These are phyloP conservation scores for Phylloporus sp. DNA, from an alignment of 768 basidiomycete genomes.

Conservation along the genomic window DNA sequence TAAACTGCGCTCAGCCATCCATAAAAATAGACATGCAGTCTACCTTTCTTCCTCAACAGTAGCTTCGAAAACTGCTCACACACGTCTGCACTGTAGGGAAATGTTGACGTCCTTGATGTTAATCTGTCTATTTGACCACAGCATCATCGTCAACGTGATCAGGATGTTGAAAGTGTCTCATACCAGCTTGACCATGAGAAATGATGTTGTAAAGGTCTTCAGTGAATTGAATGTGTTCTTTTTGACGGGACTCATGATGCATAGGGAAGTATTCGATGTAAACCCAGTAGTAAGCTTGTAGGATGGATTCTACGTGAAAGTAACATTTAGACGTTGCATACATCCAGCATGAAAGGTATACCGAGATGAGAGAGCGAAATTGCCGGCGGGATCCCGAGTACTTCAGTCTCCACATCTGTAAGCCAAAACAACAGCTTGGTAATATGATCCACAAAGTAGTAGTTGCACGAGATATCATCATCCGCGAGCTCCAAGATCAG, in stretches of 20 bases:
- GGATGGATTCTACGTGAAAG: not conserved
- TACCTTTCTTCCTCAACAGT: conserved; percentile 41
- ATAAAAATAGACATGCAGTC: conserved; percentile 1
- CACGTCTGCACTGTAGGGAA: conserved; percentile 45
- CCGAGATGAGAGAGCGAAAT: conserved; percentile 50
- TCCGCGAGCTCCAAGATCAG: conserved; percentile 45
- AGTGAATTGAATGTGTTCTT: conserved; percentile 31
- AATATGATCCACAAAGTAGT: conserved; percentile 51
- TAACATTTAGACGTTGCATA: not conserved
- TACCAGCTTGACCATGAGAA: conserved; percentile 50
- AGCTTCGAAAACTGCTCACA: conserved; percentile 46
- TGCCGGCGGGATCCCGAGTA: conserved; percentile 37
- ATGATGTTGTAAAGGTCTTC: conserved; percentile 50
- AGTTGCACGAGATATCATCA: conserved; percentile 34
- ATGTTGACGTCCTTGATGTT: conserved; percentile 54
- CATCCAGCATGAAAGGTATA: conserved; percentile 11
- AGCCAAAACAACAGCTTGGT: conserved; percentile 50
- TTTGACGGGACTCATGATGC: conserved; percentile 41
- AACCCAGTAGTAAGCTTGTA: conserved; percentile 41
- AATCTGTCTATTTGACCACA: conserved; percentile 40
- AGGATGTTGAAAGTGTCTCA: not conserved
- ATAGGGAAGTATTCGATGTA: conserved; percentile 60
- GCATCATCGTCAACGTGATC: not conserved
- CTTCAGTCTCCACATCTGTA: conserved; percentile 38
- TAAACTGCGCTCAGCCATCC: too few species aligned